A percentile compares a stretch with the other conserved stretches of the same genome.
Conservation (phyloP, 768 basidiomycete species). For the Boletus reticuloceps region DNA sequence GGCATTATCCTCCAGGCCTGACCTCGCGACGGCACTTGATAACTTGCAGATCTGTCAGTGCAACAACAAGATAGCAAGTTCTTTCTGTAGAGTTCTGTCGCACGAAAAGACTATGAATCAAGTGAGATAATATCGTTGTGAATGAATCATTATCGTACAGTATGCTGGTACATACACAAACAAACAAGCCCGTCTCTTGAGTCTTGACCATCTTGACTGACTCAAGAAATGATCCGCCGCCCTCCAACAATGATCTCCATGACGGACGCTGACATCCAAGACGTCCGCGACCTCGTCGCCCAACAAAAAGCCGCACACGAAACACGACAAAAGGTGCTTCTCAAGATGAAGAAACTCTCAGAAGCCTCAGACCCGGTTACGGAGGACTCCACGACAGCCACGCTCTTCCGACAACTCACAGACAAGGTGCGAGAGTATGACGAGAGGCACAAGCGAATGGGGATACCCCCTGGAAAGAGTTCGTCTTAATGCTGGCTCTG, state of each 20-base stretch:
- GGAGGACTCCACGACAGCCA: conserved; percentile 6
- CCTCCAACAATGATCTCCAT: conserved; percentile 74
- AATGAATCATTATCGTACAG: no score
- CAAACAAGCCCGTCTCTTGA: background rate
- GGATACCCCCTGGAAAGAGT: conserved; percentile 26
- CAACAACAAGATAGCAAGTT: no score
- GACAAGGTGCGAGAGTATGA: conserved; percentile 27
- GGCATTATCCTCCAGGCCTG: no score
- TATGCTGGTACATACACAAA: no score
- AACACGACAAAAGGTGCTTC: conserved; percentile 39
- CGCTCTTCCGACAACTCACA: conserved; percentile 16
- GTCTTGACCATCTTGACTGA: background rate
- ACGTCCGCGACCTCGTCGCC: conserved; percentile 60
- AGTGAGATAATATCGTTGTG: no score
- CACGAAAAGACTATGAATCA: no score
- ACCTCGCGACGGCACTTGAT: no score
- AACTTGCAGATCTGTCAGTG: no score
- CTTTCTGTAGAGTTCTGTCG: no score
- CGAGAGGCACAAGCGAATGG: conserved; percentile 27
- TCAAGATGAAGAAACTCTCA: conserved; percentile 45
- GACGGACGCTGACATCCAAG: conserved; percentile 76
- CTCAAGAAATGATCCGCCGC: conserved; percentile 64
- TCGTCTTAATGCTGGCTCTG: conserved; percentile 10
- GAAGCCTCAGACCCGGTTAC: conserved; percentile 26
- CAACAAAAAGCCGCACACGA: conserved; percentile 45